These are phyloP conservation scores for Botrytis paeoniae DNA, from an alignment of 2,329 filamentous ascomycete genomes.

Conservation along the genomic window DNA sequence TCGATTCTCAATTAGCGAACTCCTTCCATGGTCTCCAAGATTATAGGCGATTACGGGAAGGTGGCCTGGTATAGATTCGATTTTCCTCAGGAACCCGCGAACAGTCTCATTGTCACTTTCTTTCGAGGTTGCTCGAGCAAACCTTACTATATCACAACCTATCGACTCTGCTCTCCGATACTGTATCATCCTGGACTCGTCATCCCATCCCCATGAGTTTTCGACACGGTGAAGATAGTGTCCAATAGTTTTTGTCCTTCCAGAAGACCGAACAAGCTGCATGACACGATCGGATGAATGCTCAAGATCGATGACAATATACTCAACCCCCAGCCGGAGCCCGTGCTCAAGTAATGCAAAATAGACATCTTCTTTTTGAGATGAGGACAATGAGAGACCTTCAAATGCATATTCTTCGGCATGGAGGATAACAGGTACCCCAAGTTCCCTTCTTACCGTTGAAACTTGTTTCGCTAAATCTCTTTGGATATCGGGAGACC, in stretches of 20 bases:
- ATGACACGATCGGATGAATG: slow-evolving; percentile 45
- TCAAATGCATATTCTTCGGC: slow-evolving; percentile 48
- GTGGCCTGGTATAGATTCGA: slow-evolving; percentile 31
- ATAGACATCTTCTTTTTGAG: slow-evolving; percentile 44
- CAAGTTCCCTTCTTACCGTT: slow-evolving; percentile 53
- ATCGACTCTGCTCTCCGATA: slow-evolving; percentile 50
- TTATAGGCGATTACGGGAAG: slow-evolving; percentile 51
- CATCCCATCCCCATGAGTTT: slow-evolving; percentile 45
- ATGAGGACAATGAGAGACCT: slow-evolving; percentile 26
- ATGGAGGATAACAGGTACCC: slow-evolving; percentile 55
- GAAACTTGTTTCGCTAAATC: slow-evolving; percentile 55
- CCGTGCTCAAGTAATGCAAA: slow-evolving; percentile 60
- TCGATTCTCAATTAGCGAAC: slow-evolving; percentile 55
- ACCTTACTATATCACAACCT: slow-evolving; percentile 55
- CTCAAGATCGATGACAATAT: slow-evolving; percentile 60
- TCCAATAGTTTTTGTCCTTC: slow-evolving; percentile 54
- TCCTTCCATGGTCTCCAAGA: slow-evolving; percentile 51
- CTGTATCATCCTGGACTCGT: slow-evolving; percentile 45
- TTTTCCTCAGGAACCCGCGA: slow-evolving; percentile 30
- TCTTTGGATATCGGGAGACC: slow-evolving; percentile 45
- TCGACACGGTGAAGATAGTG: slow-evolving; percentile 43
- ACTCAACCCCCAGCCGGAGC: slow-evolving; percentile 64
- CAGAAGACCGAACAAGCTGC: slow-evolving; percentile 47
- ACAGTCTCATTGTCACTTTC: slow-evolving; percentile 49
- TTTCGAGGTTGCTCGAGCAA: slow-evolving; percentile 49